Evolutionary conservation across 2,329 filamentous ascomycete species (phyloP).

Genomic region (Neurospora sp.): DNA sequence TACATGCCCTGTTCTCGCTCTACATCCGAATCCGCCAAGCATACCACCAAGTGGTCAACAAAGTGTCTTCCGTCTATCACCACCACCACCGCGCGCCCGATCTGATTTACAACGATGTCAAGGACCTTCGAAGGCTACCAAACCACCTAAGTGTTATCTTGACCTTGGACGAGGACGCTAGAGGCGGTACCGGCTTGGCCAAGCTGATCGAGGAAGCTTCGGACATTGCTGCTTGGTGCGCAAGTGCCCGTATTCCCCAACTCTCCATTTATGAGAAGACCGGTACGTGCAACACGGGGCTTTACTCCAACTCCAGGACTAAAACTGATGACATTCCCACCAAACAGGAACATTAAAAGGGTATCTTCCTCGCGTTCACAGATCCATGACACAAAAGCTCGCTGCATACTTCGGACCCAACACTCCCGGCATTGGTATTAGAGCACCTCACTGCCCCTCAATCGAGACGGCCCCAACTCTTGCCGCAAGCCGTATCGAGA

Average conservation of each 20-base stretch:
- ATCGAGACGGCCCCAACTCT: constrained; percentile 38
- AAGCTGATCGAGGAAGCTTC: constrained; percentile 81
- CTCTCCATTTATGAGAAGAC: constrained; percentile 88
- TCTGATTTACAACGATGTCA: constrained; percentile 80
- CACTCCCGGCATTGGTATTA: constrained; percentile 61
- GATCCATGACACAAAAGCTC: constrained; percentile 68
- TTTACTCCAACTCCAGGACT: neutral
- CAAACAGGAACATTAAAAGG: constrained; percentile 71
- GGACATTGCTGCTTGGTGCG: constrained; percentile 88
- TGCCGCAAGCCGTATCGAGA: constrained; percentile 33
- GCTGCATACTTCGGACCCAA: constrained; percentile 76
- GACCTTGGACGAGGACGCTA: constrained; percentile 58
- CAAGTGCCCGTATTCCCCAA: constrained; percentile 76
- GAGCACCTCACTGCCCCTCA: constrained; percentile 59
- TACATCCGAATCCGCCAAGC: constrained; percentile 74
- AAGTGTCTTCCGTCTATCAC: constrained; percentile 71
- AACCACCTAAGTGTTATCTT: constrained; percentile 83
- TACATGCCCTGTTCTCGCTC: constrained; percentile 78
- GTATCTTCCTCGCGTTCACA: constrained; percentile 76
- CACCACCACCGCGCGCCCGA: constrained; percentile 95
- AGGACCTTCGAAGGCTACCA: constrained; percentile 61
- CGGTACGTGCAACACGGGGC: constrained; percentile 41
- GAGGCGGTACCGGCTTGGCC: constrained; percentile 66
- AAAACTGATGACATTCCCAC: neutral
- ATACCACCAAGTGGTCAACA: constrained; percentile 69